Evolutionary conservation across 106 monocot genomes (phyloP).

Genomic region (Vanilla planifolia): DNA sequence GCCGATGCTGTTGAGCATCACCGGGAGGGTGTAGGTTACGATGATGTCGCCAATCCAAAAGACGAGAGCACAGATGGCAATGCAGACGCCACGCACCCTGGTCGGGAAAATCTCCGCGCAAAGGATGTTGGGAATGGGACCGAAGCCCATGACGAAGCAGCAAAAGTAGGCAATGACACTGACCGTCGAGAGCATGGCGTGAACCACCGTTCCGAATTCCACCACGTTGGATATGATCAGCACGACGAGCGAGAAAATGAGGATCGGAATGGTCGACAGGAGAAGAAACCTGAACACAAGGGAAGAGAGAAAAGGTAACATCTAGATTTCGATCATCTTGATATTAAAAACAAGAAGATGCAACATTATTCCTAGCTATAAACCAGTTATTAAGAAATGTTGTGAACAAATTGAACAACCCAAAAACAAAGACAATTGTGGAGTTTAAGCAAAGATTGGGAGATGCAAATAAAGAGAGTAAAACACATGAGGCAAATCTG

Average conservation of each 20-base stretch:
- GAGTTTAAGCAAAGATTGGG: no score
- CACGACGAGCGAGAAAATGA: conserved; percentile 25
- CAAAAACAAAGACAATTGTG: no score
- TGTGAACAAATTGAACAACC: no score
- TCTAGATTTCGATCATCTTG: no score
- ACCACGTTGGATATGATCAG: conserved; percentile 32
- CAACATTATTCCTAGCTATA: no score
- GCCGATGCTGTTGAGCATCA: conserved; percentile 37
- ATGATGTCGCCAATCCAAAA: conserved; percentile 48
- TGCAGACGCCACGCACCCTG: conserved; percentile 37
- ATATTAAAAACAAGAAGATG: no score
- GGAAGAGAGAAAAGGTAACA: neutral
- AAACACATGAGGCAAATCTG: neutral
- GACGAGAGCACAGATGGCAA: conserved; percentile 35
- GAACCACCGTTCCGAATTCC: conserved; percentile 13
- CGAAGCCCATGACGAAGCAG: conserved; percentile 60
- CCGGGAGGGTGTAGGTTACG: conserved; percentile 44
- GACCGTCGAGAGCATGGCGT: conserved; percentile 38
- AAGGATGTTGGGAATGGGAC: conserved; percentile 53
- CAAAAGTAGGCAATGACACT: conserved; percentile 53
- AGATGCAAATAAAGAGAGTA: conserved; percentile 1
- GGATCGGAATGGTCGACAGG: conserved; percentile 38
- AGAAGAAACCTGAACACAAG: conserved; percentile 31
- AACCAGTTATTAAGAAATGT: no score
- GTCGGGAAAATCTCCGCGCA: conserved; percentile 59